phyloP scores from a whole-genome alignment of 2,329 filamentous ascomycete species.

The Colletotrichum trifolii region DNA sequence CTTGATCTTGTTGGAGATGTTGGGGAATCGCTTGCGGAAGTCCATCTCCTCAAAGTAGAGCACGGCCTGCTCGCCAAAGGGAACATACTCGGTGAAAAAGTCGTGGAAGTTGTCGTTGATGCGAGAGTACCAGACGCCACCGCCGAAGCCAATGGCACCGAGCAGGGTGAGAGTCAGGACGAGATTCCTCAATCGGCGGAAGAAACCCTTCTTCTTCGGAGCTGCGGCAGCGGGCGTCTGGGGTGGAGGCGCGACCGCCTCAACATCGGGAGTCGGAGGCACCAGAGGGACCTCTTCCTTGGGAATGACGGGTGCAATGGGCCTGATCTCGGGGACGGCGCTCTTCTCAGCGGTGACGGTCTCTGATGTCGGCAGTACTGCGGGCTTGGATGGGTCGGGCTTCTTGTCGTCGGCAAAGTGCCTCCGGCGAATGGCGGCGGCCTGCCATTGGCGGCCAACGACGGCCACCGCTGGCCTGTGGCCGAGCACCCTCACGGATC shows the following conservation, averaged over 20 bases:
- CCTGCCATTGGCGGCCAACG: conserved; percentile 69
- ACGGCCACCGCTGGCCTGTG: conserved; percentile 63
- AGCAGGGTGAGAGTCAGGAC: conserved; percentile 82
- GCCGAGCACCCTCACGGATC: conserved; percentile 70
- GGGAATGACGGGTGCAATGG: conserved; percentile 52
- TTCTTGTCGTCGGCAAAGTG: conserved; percentile 67
- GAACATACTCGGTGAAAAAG: conserved; percentile 97
- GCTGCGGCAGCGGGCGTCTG: conserved; percentile 50
- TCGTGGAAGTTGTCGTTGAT: conserved; percentile 98
- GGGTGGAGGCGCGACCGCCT: conserved; percentile 49
- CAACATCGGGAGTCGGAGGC: conserved; percentile 46
- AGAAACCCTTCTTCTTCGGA: conserved; percentile 71
- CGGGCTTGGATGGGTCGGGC: conserved; percentile 58
- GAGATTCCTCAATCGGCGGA: conserved; percentile 80
- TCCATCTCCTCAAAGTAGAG: conserved; percentile 96
- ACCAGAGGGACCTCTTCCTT: conserved; percentile 52
- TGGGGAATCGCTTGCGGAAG: conserved; percentile 85
- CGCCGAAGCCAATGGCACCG: conserved; percentile 81
- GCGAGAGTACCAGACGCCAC: conserved; percentile 91
- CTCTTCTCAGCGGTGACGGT: conserved; percentile 61
- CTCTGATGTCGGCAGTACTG: conserved; percentile 65
- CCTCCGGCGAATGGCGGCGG: conserved; percentile 51
- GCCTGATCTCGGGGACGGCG: conserved; percentile 52
- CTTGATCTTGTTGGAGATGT: conserved; percentile 54
- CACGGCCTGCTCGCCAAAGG: conserved; percentile 93